phyloP scores from a whole-genome alignment of 2,329 filamentous ascomycete genomes.

The Cordyceps pruinosa region DNA sequence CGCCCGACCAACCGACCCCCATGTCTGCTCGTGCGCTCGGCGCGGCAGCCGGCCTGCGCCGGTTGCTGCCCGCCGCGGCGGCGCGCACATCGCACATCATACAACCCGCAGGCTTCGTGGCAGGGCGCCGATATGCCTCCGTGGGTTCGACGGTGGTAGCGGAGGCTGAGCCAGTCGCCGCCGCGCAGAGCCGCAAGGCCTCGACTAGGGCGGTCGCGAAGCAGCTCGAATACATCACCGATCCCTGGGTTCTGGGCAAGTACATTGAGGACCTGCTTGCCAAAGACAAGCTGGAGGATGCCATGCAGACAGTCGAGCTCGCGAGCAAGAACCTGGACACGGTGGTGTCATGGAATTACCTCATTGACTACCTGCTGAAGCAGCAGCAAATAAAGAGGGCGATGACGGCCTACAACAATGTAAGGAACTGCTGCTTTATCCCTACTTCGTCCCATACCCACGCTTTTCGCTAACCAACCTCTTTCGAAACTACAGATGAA shows the following conservation, averaged over 20 bases:
- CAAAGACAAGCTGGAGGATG: constrained; percentile 56
- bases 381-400: constrained; percentile 55
- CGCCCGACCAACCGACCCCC: background rate
- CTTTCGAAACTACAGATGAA: constrained; percentile 64
- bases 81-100: background rate
- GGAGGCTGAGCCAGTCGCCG: constrained; percentile 14
- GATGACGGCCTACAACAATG: constrained; percentile 83
- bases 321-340: constrained; percentile 60
- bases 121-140: constrained; percentile 16
- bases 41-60: constrained; percentile 2
- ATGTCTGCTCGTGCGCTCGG: constrained; percentile 7
- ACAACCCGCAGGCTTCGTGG: background rate
- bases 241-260: constrained; percentile 66
- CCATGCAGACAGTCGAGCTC: constrained; percentile 58
- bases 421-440: constrained; percentile 27
- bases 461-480: constrained; percentile 13
- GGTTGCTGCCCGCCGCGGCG: background rate
- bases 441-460: too few relatives aligned
- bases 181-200: constrained; percentile 21
- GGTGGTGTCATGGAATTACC: constrained; percentile 79
- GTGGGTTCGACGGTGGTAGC: constrained; percentile 3
- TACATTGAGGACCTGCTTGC: constrained; percentile 56
- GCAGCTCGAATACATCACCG: constrained; percentile 57
- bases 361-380: constrained; percentile 65
- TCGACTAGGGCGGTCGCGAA: constrained; percentile 37